phyloP scores from a whole-genome alignment of 2,329 filamentous ascomycete genomes.

The Cadophora luteo-olivacea region DNA sequence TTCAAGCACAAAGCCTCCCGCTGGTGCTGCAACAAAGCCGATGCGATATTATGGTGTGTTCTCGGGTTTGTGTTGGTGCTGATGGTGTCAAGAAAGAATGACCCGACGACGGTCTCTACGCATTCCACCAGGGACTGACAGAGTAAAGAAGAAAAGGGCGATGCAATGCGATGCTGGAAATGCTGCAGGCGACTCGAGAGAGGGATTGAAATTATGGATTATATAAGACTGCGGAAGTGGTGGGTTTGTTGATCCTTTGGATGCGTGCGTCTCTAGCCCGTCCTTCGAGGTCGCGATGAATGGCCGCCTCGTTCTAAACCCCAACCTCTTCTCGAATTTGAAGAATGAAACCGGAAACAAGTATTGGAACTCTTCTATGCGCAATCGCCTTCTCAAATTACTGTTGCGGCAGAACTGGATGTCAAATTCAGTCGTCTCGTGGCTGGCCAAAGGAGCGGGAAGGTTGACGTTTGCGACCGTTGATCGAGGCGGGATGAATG shows the following conservation, averaged over 20 bases:
- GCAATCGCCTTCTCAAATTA: not conserved
- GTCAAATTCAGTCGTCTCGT: not conserved
- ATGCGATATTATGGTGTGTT: conserved; percentile 16
- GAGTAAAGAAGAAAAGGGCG: conserved; percentile 21
- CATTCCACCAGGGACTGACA: conserved; percentile 32
- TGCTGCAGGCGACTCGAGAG: conserved; percentile 3
- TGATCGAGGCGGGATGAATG: not conserved
- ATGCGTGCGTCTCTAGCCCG: not conserved
- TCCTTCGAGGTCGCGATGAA: conserved; percentile 7
- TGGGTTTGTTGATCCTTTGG: not conserved
- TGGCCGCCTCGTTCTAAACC: not conserved
- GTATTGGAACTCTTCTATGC: not conserved
- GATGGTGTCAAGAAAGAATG: conserved; percentile 14
- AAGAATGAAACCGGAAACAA: conserved; percentile 2
- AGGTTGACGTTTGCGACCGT: conserved; percentile 10
- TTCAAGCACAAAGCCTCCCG: conserved; percentile 28
- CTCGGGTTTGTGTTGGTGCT: not conserved
- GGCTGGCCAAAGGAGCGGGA: not conserved
- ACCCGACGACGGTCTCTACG: conserved; percentile 22
- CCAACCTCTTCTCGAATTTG: not conserved
- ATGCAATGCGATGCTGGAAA: not conserved
- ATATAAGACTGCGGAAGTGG: not conserved
- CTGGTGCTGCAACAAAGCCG: conserved; percentile 25
- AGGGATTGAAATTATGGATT: conserved; percentile 21
- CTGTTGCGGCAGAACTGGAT: not conserved